These are phyloP conservation scores for Senecio squalidus DNA, from an alignment of 140 eudicot species.

Conservation along the genomic window DNA sequence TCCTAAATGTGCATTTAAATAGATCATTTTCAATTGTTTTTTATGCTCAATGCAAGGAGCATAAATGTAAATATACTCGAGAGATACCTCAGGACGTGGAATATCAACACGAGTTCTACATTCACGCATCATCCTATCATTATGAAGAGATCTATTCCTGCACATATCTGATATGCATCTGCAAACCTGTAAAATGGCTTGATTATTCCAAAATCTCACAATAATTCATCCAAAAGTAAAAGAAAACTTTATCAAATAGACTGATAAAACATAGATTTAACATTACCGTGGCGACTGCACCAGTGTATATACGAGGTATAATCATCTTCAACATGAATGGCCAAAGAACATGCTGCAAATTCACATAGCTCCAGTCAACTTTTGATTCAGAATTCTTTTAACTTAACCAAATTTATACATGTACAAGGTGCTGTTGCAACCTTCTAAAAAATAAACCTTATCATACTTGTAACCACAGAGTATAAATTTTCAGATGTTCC, in stretches of 20 bases:
- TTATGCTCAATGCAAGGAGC: slow-evolving; percentile 7
- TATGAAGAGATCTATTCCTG: slow-evolving; percentile 56
- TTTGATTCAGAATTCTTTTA: slow-evolving; percentile 4
- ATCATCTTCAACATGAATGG: slow-evolving; percentile 97
- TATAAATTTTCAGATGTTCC: not conserved
- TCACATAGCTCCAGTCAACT: slow-evolving; percentile 13
- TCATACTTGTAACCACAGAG: not conserved
- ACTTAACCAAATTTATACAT: not conserved
- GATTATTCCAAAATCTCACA: slow-evolving; percentile 7
- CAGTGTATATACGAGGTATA: slow-evolving; percentile 79
- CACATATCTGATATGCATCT: slow-evolving; percentile 98
- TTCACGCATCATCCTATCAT: slow-evolving; percentile 57
- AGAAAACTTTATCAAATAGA: not conserved
- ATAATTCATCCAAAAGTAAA: not conserved
- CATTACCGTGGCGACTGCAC: slow-evolving; percentile 93
- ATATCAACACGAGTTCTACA: slow-evolving; percentile 89
- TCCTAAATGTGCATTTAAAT: slow-evolving; percentile 42
- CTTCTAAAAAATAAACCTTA: not conserved
- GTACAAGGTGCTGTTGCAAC: slow-evolving; percentile 4
- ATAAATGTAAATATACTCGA: slow-evolving; percentile 5
- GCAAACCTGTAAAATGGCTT: slow-evolving; percentile 63
- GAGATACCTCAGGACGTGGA: slow-evolving; percentile 83
- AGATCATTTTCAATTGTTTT: not conserved
- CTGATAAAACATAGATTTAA: not conserved
- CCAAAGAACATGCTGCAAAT: slow-evolving; percentile 91